Base-by-base conservation (phyloP, 1,284 basidiomycete genomes). In the Sporisorium exsertum region DNA sequence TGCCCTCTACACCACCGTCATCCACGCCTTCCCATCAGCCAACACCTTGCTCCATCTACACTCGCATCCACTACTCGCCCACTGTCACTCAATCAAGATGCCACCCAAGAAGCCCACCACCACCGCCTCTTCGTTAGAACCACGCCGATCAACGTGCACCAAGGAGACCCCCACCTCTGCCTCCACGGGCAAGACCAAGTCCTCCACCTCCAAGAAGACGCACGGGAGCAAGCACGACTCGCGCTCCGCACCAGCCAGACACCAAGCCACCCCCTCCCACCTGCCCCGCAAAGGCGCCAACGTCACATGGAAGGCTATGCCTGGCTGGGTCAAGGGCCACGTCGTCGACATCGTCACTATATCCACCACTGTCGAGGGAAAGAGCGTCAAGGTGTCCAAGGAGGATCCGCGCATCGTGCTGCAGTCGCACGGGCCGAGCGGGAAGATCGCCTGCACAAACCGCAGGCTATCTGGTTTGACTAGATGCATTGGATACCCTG, bases 231-330 rank as follows among this genome's bases (percentile, higher is more conserved):
- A 68, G 43, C 65, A 68, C 43, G 55, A 68, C 50, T 16, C 46
- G 16, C 46, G 42, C 55, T 40, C 45, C 13, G 40, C 58, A 22
- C 65, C 58, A 8, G 55, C 54, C 8, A 27, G 8, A 27, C 47
- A 58, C 55, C 52, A 62, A 35, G 56, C 66, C 5, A 49, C 53
- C 15, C 1, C 60, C 22, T 20, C 33, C 29, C 49, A 58, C 43
- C 55, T 68, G 6, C 59, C 66, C 6, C 32, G 29, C 18, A 58
- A 51, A 3, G 53, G 47, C 10, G 57, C 64, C 37, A 51, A 63
- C 22, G 60, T 58, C 22, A 56, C 52, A 3, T 69, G 66, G 65
- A 68, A 68, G 40, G 66, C 66, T 9, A 62, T 68, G 65, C 65
- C 58, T 5, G 65, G 65, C 26, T 68, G 65, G 65, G 65, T 68